A percentile compares a stretch with the other conserved stretches of the same genome.
Conservation (phyloP, 2,329 filamentous ascomycete species). For the Pezicula radicicola region DNA sequence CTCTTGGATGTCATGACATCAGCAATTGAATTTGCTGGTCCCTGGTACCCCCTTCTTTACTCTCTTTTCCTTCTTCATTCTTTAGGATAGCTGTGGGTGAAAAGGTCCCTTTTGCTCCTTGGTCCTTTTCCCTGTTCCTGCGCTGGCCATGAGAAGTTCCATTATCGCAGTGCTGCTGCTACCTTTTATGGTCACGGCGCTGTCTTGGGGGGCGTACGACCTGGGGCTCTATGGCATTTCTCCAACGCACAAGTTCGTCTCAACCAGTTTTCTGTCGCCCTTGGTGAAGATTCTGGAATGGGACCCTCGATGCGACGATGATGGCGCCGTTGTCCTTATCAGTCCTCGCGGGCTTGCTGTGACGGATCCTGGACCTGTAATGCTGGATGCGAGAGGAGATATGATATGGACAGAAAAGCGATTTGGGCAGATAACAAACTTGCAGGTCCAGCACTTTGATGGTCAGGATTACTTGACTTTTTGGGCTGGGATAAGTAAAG, state of each 20-base stretch:
- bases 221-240: slow-evolving; percentile 2
- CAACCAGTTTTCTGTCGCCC: slow-evolving; percentile 19
- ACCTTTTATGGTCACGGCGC: neutral
- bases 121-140: too few species aligned
- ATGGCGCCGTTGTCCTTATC: slow-evolving; percentile 8
- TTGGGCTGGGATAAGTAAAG: slow-evolving; percentile 27
- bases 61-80: too few species aligned
- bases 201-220: neutral
- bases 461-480: slow-evolving; percentile 43
- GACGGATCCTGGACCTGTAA: slow-evolving; percentile 11
- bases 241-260: slow-evolving; percentile 15
- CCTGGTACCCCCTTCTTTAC: too few species aligned
- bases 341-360: slow-evolving; percentile 10
- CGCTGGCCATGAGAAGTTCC: neutral
- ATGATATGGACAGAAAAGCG: slow-evolving; percentile 13
- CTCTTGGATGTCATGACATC: too few species aligned
- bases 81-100: too few species aligned
- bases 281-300: slow-evolving; percentile 8
- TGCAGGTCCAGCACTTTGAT: slow-evolving; percentile 34
- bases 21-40: too few species aligned
- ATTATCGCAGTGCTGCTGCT: neutral
- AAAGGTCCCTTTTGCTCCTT: too few species aligned
- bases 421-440: slow-evolving; percentile 6
- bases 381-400: slow-evolving; percentile 10
- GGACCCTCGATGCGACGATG: slow-evolving; percentile 7